These are phyloP conservation scores for Haplosporangium sp. DNA, from an alignment of 371 early-diverging fungal genomes.

Conservation along the genomic window DNA sequence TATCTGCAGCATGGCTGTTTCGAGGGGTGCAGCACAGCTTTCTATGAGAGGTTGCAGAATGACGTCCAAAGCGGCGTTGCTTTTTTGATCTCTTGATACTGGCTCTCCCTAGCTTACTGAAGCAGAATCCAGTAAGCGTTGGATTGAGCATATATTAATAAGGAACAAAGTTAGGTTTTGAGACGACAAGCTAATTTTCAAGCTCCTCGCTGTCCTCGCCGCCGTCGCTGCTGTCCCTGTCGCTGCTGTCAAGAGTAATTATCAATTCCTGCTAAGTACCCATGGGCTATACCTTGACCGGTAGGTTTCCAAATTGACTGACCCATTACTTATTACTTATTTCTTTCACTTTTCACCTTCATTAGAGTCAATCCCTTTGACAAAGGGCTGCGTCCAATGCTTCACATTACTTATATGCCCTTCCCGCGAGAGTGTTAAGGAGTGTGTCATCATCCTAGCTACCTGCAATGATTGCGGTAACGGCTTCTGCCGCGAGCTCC, in stretches of 20 bases:
- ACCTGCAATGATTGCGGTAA: background rate
- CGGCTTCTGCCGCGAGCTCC: background rate
- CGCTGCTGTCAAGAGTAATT: background rate
- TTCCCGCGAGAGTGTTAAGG: background rate
- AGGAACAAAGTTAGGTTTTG: too few relatives aligned
- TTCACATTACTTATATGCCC: slow-evolving; percentile 17
- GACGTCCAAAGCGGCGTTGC: background rate
- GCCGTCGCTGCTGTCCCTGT: background rate
- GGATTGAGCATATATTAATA: too few relatives aligned
- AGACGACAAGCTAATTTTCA: background rate
- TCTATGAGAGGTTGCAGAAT: too few relatives aligned
- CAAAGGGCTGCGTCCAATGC: slow-evolving; percentile 14
- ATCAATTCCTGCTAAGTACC: background rate
- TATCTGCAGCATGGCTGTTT: too few relatives aligned
- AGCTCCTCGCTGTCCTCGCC: background rate
- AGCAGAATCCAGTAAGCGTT: too few relatives aligned
- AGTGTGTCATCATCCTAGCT: background rate
- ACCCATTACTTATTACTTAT: too few relatives aligned
- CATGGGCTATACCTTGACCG: too few relatives aligned
- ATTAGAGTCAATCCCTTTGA: background rate
- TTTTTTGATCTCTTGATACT: background rate
- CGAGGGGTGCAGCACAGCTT: too few relatives aligned
- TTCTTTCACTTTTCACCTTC: too few relatives aligned
- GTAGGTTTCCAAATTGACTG: too few relatives aligned
- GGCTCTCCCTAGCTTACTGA: background rate